A percentile compares a stretch with the other conserved stretches of the same genome.
These are phyloP conservation scores for Kwoniella bestiolae DNA, from an alignment of 768 basidiomycete genomes.

Conservation along the genomic window DNA sequence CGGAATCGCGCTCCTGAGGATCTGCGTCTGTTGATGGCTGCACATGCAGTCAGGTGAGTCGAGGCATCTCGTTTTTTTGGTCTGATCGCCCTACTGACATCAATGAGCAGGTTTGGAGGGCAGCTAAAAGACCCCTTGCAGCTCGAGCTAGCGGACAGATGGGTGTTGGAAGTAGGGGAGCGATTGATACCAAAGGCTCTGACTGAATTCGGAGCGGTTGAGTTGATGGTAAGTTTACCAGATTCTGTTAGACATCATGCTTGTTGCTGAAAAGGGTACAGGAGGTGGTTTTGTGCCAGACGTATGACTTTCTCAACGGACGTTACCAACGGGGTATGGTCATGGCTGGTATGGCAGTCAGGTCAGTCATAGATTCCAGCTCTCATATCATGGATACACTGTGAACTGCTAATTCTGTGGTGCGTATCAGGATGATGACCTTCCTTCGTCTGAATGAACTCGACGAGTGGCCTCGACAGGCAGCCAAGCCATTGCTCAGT, in stretches of 20 bases:
- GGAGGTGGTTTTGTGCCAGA: constrained; percentile 19
- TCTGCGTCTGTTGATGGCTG: constrained; percentile 30
- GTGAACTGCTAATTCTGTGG: not conserved
- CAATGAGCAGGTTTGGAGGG: constrained; percentile 6
- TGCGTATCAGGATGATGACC: constrained; percentile 32
- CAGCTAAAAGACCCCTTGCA: not conserved
- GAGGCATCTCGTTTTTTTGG: not conserved
- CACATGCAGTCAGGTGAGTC: constrained; percentile 24
- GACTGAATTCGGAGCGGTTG: constrained; percentile 28
- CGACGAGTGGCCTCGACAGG: constrained; percentile 24
- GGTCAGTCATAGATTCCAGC: constrained; percentile 11
- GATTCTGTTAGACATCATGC: not conserved
- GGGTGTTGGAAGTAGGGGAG: constrained; percentile 7
- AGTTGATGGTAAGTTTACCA: constrained; percentile 25
- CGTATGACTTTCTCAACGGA: constrained; percentile 26
- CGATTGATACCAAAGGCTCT: constrained; percentile 3
- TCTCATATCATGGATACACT: no score
- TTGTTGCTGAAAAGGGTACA: not conserved
- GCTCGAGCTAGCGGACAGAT: constrained; percentile 9
- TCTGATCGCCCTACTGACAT: not conserved
- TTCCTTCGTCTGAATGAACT: constrained; percentile 30
- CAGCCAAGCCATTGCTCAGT: constrained; percentile 23
- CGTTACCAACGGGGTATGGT: constrained; percentile 21
- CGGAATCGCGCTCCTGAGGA: constrained; percentile 9
- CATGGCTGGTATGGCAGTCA: constrained; percentile 29